Evolutionary conservation across 2,329 filamentous ascomycete species (phyloP).

Genomic region (Aureobasidium subglaciale): DNA sequence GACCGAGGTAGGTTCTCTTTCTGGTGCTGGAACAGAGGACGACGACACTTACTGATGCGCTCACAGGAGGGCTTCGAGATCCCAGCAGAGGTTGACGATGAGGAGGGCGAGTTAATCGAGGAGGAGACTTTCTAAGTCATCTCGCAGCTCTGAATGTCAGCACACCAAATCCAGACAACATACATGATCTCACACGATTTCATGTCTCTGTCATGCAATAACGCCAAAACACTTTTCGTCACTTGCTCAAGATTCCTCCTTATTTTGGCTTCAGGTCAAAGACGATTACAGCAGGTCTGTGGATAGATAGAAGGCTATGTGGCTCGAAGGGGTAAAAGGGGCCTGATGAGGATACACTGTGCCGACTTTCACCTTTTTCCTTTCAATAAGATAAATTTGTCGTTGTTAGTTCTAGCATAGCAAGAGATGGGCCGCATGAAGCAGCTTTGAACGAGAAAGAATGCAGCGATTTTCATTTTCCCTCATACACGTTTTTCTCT

Average conservation of each 20-base stretch:
- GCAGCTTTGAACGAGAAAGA: not conserved
- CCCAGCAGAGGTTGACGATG: slow-evolving; percentile 65
- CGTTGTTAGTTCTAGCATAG: not conserved
- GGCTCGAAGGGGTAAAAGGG: not conserved
- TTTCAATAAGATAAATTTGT: not conserved
- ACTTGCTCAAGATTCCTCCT: not conserved
- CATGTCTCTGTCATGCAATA: not conserved
- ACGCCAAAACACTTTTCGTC: not conserved
- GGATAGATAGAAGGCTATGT: not conserved
- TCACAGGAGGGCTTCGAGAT: slow-evolving; percentile 65
- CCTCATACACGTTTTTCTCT: not conserved
- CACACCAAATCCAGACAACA: not conserved
- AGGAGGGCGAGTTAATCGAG: slow-evolving; percentile 59
- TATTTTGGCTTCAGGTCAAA: not conserved
- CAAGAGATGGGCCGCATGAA: not conserved
- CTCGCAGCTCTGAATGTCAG: not conserved
- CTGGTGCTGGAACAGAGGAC: not conserved
- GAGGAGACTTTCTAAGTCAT: slow-evolving; percentile 65
- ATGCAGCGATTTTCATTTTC: not conserved
- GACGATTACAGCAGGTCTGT: slow-evolving; percentile 4
- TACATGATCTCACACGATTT: not conserved
- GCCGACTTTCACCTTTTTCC: not conserved
- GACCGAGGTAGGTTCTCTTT: slow-evolving; percentile 59
- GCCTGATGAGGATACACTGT: not conserved
- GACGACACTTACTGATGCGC: not conserved